Base-by-base conservation (phyloP, 495 filamentous ascomycete genomes). In the Glonium stellatum region DNA sequence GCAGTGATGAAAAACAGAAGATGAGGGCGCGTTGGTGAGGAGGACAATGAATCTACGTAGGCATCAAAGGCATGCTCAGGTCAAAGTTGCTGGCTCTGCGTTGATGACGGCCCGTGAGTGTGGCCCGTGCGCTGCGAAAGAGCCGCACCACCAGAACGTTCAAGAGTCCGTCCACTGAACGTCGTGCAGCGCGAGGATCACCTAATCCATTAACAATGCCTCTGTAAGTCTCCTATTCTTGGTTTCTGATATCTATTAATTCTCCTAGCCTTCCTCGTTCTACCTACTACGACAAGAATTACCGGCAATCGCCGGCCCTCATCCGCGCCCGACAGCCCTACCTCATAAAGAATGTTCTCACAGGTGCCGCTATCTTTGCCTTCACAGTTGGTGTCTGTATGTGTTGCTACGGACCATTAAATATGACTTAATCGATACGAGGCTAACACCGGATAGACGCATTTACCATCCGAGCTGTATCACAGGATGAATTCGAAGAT, bases 401-500 rank as follows among this genome's bases (percentile, higher is more conserved):
- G 88, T 83, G 18, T 41, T 46, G 59, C 27, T 44, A 35, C 18
- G 15, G 35, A 23, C 15, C 22, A 31, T 23, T 54, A 2, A 22
- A 27, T 10, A 3, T n/a, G 8, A 2, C 34, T 39, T n/a, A 25
- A 54, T 13, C 15, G 12, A 5, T 4, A 18, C 1, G n/a, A 34
- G 15, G 13, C 59, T 63, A 19, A 60, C 21, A 13, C 9, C 47
- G 15, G 27, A 13, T 60, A 98, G 93, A 96, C 70, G 75, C 83
- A 54, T 97, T 87, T 74, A 97, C 93, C 9, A 87, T 99, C 70
- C 79, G 77, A 54, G 90, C 87, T 23, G 85, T 99, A 69, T 86
- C 90, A 37, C 95, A 97, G 75, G 93, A 99, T 72, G 90, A 99
- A 61, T 99, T 99, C 81, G 89, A 92, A 66, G 93, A 99, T 70